Evolutionary conservation across 2,329 filamentous ascomycete genomes (phyloP), one percentile per base, ranked within the genome.

Genomic region (Helotiales sp.): DNA sequence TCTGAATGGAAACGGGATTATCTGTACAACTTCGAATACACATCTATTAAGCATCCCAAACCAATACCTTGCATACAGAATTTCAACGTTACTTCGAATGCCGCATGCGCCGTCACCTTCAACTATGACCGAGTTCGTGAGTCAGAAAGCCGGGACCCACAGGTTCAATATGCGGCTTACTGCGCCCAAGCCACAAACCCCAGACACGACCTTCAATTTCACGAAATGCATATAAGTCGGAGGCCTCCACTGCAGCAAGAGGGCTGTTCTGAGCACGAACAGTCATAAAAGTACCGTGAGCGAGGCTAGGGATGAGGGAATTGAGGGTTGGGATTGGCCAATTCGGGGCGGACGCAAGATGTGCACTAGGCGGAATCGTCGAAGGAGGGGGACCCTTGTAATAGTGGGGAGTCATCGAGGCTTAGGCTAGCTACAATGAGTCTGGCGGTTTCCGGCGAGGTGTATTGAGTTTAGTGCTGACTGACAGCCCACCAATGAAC

Each of bases 181-280:
- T 46, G 17, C 31, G 52, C 36, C 38, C 36, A 30, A 38, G 52
- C 42, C 30, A 50, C 29, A 50, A 48, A 25, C 52, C 24, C 42
- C 31, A 25, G 48, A 27, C n/a, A 51, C 30, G 12, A 29, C 42
- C 52, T 31, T 22, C 42, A 29, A 12, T 27, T 49, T 27, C n/a
- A 25, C 15, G 25, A 17, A 17, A 33, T 48, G 46, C 29, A 48
- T 54, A 48, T 54, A 54, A 48, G n/a, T 27, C 13, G 48, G 53
- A 55, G 46, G 53, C 46, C 53, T 46, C 44, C 30, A 9, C 40
- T 34, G 34, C n/a, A n/a, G n/a, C n/a, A n/a, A n/a, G n/a, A n/a
- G n/a, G n/a, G n/a, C n/a, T n/a, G n/a, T n/a, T 33, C 5, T 30
- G 17, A n/a, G 44, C n/a, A 27, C 13, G 17, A 50, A 50, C 44